Conservation (phyloP, 2,329 filamentous ascomycete species). For the Xylaria sp. region DNA sequence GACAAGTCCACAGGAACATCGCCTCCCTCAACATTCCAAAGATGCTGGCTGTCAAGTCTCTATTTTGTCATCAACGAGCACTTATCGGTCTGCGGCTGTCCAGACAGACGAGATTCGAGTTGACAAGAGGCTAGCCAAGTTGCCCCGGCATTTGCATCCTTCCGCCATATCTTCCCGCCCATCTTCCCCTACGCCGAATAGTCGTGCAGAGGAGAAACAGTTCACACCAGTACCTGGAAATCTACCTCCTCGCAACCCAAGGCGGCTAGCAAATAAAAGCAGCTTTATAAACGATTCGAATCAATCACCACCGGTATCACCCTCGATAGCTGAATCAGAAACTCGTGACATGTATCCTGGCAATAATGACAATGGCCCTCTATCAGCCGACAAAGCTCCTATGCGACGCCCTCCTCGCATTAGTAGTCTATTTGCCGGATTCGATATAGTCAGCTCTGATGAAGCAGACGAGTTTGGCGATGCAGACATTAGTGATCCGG, state of each 20-base stretch:
- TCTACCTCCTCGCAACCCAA: constrained; percentile 69
- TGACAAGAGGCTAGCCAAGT: constrained; percentile 77
- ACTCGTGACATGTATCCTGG: constrained; percentile 77
- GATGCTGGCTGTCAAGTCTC: constrained; percentile 85
- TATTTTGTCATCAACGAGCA: constrained; percentile 59
- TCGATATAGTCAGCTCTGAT: constrained; percentile 77
- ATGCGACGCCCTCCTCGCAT: constrained; percentile 78
- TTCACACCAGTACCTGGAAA: constrained; percentile 65
- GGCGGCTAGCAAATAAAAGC: constrained; percentile 61
- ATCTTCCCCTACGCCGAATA: constrained; percentile 59
- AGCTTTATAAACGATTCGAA: constrained; percentile 60
- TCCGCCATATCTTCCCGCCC: constrained; percentile 76
- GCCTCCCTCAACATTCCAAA: constrained; percentile 83
- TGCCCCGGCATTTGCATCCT: constrained; percentile 82
- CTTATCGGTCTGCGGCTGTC: constrained; percentile 65
- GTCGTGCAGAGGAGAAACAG: constrained; percentile 51
- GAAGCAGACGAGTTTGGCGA: constrained; percentile 73
- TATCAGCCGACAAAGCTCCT: constrained; percentile 69
- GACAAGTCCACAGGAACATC: constrained; percentile 77
- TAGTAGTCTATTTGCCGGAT: constrained; percentile 88
- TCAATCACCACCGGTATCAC: constrained; percentile 59
- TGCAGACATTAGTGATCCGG: constrained; percentile 71
- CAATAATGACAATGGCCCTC: constrained; percentile 82
- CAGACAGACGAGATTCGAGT: constrained; percentile 94
- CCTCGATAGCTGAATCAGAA: constrained; percentile 49